Evolutionary conservation across 2,329 filamentous ascomycete species (phyloP), one percentile per base, ranked within the genome.

Genomic region (Epichloe typhina): DNA sequence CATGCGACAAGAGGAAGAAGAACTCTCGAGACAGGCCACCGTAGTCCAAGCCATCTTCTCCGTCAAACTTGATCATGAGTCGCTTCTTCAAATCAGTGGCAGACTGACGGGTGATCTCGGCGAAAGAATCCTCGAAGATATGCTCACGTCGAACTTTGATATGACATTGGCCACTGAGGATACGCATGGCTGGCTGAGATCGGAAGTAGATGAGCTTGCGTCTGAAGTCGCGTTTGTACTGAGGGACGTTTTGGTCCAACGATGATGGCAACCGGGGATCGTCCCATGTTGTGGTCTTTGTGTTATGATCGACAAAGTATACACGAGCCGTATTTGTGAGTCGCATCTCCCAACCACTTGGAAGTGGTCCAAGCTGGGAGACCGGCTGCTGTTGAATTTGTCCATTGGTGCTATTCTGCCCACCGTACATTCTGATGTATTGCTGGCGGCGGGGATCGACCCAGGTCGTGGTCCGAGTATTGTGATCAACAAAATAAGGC

Each of bases 301-400:
- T 98, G 71, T 98, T 98, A 72, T 98, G 93, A 63, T 98, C 93
- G 43, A 98, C 93, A 67, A 98, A 98, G 71, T 98, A 98, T 15
- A 98, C 93, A 53, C 93, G 80, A 31, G 93, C 93, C 13, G 93
- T 98, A 68, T 98, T 97, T 49, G 93, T 98, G 48, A 98, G 82
- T 54, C 93, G 88, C 93, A 98, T 98, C 75, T 98, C 93, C 93
- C 93, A 98, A 3, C 93, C 93, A 62, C 93, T 97, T 3, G 93
- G 93, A 46, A 98, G 70, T 26, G 93, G 93, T 4, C 93, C 93
- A 44, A 98, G 79, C 66, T 98, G 93, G 2, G 93, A 97, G 2
- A 98, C 93, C 1, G 93, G 91, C 69, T 98, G 93, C 65, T 96
- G 91, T 68, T 97, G 91, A 57, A 97, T 95, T 49, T 83, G 86